Conservation (phyloP, 2,329 filamentous ascomycete genomes). For the Coniella lustricola region DNA sequence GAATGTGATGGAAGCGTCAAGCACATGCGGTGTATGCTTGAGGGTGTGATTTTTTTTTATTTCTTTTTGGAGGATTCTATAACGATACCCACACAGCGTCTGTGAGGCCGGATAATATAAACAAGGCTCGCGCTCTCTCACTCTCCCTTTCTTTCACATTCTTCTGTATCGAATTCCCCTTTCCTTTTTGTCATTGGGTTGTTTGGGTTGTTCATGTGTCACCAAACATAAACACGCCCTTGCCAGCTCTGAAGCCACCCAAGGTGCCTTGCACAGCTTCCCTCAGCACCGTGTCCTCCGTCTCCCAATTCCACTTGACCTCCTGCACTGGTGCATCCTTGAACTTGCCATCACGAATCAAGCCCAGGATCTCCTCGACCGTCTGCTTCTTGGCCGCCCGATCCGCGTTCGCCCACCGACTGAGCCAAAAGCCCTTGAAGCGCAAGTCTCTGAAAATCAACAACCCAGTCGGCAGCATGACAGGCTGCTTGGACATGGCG, state of each 20-base stretch:
- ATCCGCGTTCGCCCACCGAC: slow-evolving; percentile 74
- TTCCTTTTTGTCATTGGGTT: too few species aligned
- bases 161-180: background rate
- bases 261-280: slow-evolving; percentile 76
- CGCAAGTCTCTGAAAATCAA: slow-evolving; percentile 90
- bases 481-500: slow-evolving; percentile 85
- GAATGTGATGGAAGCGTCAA: too few species aligned
- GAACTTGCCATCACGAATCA: slow-evolving; percentile 71
- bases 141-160: background rate
- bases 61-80: background rate
- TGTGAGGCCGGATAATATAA: background rate
- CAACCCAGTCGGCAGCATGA: slow-evolving; percentile 71
- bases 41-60: background rate
- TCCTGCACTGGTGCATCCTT: slow-evolving; percentile 76
- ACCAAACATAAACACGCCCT: slow-evolving; percentile 80
- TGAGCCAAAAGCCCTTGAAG: slow-evolving; percentile 94
- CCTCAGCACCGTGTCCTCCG: slow-evolving; percentile 60
- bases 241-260: slow-evolving; percentile 76
- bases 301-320: slow-evolving; percentile 77
- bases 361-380: slow-evolving; percentile 73
- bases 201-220: too few species aligned
- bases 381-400: slow-evolving; percentile 68
- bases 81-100: background rate
- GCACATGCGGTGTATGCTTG: background rate
- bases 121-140: background rate